phyloP scores from a whole-genome alignment of 1,284 basidiomycete genomes.

The Wolfiporia cocos region DNA sequence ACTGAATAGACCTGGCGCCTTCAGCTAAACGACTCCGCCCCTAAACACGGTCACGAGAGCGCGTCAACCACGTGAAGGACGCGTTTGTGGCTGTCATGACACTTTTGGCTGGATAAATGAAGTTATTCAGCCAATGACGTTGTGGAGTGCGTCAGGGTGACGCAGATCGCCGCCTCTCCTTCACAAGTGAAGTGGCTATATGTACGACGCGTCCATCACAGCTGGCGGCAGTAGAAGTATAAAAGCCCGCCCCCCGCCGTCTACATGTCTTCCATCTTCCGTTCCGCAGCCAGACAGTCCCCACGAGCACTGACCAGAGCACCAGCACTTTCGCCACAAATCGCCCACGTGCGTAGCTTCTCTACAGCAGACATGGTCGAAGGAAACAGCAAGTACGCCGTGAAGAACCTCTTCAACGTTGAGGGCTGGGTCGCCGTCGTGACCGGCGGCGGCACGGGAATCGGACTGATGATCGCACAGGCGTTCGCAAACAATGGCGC shows the following conservation, averaged over 20 bases:
- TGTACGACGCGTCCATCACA: too few species aligned
- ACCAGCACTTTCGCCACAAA: background rate
- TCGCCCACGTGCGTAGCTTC: background rate
- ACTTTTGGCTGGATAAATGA: too few species aligned
- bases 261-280: background rate
- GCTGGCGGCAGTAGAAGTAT: background rate
- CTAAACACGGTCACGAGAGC: too few species aligned
- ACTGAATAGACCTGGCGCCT: too few species aligned
- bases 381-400: constrained; percentile 17
- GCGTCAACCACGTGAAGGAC: too few species aligned
- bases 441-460: constrained; percentile 34
- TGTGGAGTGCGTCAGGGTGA: too few species aligned
- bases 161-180: too few species aligned
- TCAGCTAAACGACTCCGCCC: too few species aligned
- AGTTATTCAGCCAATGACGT: too few species aligned
- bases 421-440: constrained; percentile 30
- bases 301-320: background rate
- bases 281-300: background rate
- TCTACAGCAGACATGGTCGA: constrained; percentile 8
- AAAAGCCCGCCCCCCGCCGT: background rate
- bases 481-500: constrained; percentile 36
- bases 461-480: constrained; percentile 35
- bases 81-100: too few species aligned
- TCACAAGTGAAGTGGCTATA: too few species aligned
- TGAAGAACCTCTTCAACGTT: constrained; percentile 25